Evolutionary conservation across 2,329 filamentous ascomycete genomes (phyloP).

Genomic region (Alternaria gansuensis): DNA sequence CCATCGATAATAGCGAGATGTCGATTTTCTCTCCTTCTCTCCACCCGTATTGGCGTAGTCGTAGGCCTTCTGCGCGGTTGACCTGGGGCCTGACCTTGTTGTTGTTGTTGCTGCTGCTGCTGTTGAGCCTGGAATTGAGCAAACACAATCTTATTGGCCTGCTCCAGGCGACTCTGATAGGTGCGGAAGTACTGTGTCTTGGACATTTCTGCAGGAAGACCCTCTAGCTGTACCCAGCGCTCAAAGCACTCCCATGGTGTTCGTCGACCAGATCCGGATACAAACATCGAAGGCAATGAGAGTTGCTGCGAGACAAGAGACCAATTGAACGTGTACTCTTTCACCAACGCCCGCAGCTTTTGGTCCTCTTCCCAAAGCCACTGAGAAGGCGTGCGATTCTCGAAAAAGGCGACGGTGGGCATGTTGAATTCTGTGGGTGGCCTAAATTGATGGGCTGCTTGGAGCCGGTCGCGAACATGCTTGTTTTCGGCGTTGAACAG

Average conservation of each 20-base stretch:
- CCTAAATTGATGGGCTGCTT: constrained; percentile 90
- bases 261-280: constrained; percentile 86
- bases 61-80: constrained; percentile 71
- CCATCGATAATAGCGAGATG: constrained; percentile 90
- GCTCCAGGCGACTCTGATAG: constrained; percentile 70
- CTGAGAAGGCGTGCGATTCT: constrained; percentile 84
- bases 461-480: constrained; percentile 85
- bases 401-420: constrained; percentile 90
- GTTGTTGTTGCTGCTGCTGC: constrained; percentile 64
- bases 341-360: constrained; percentile 82
- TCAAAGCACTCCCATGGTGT: constrained; percentile 99
- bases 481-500: constrained; percentile 91
- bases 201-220: constrained; percentile 88
- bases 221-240: constrained; percentile 91
- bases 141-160: constrained; percentile 67
- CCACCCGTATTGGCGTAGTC: constrained; percentile 79
- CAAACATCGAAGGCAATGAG: constrained; percentile 75
- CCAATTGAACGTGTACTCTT: constrained; percentile 98
- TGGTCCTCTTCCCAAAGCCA: constrained; percentile 94
- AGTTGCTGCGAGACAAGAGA: constrained; percentile 88
- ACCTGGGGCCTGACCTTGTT: constrained; percentile 60
- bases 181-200: constrained; percentile 95
- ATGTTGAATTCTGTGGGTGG: constrained; percentile 91
- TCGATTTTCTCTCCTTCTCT: constrained; percentile 84
- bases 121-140: constrained; percentile 65